Base-by-base conservation (phyloP, 768 basidiomycete species). In the Cantharellus anzutake region DNA sequence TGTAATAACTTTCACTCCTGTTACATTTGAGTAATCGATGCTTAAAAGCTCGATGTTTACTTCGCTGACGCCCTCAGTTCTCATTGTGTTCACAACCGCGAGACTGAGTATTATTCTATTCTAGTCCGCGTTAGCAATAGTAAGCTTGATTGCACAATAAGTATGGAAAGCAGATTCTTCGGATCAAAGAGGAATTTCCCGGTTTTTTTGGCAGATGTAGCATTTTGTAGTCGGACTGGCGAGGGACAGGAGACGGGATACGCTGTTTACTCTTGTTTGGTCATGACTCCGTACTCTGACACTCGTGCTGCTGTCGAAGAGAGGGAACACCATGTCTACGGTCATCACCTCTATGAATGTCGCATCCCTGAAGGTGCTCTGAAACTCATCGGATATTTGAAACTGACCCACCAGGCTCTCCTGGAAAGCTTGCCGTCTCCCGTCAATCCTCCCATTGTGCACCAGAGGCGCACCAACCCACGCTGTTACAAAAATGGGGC, bases 321-420 rank as follows among this genome's bases (percentile, higher is more conserved):
- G n/a, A n/a, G n/a, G n/a, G n/a, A n/a, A n/a, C n/a, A n/a, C n/a
- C n/a, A n/a, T n/a, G n/a, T n/a, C n/a, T n/a, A n/a, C n/a, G n/a
- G n/a, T n/a, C n/a, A n/a, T n/a, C n/a, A n/a, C n/a, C n/a, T n/a
- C n/a, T n/a, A n/a, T n/a, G n/a, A 48, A 48, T 55, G 80, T 84
- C 5, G 67, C 79, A 20, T 80, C 81, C 63, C 74, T 87, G 20
- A 85, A 80, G 65, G 74, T 74, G 2, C 60, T 86, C 11, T 87
- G 83, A 69, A 86, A 83, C 71, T 86, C 37, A 66, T 72, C 51
- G 81, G 81, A 0, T 86, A 84, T 66, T 83, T 82, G 5, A 87
- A 82, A 66, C 75, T 84, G 20, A 67, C 69, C 44, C 86, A 86
- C 67, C 69, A 72, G 57, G 76, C 71, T 0, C 72, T 86, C 42